phyloP scores from a whole-genome alignment of 176 grass and related monocot species.

The Oryza rufipogon region DNA sequence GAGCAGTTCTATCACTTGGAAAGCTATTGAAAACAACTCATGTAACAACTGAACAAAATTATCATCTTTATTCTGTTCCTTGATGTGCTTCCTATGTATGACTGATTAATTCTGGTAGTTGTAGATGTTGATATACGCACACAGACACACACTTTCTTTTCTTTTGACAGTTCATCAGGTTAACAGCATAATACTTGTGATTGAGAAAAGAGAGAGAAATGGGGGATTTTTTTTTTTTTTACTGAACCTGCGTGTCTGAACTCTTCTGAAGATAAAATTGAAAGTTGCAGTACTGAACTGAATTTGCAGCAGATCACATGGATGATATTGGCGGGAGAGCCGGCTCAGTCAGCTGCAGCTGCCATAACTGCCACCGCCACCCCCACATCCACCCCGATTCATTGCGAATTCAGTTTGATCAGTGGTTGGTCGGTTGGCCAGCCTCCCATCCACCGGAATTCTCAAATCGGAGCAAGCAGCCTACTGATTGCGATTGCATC shows the following conservation, averaged over 20 bases:
- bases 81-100: background rate
- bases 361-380: slow-evolving; percentile 32
- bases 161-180: background rate
- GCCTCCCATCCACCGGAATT: background rate
- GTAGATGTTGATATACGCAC: background rate
- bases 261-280: background rate
- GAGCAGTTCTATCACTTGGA: slow-evolving; percentile 8
- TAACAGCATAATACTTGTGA: background rate
- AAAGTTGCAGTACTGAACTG: background rate
- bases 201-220: background rate
- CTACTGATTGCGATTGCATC: background rate
- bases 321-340: background rate
- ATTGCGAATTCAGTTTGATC: slow-evolving; percentile 23
- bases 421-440: slow-evolving; percentile 31
- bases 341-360: slow-evolving; percentile 27
- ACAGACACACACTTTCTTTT: background rate
- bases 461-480: background rate
- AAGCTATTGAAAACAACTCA: slow-evolving; percentile 6
- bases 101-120: background rate
- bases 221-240: background rate
- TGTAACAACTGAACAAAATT: background rate
- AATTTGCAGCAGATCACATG: slow-evolving; percentile 6
- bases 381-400: background rate
- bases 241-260: background rate
- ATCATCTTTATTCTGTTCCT: background rate